These are phyloP conservation scores for Meripilus lineatus DNA, from an alignment of 1,284 basidiomycete species.

Conservation along the genomic window DNA sequence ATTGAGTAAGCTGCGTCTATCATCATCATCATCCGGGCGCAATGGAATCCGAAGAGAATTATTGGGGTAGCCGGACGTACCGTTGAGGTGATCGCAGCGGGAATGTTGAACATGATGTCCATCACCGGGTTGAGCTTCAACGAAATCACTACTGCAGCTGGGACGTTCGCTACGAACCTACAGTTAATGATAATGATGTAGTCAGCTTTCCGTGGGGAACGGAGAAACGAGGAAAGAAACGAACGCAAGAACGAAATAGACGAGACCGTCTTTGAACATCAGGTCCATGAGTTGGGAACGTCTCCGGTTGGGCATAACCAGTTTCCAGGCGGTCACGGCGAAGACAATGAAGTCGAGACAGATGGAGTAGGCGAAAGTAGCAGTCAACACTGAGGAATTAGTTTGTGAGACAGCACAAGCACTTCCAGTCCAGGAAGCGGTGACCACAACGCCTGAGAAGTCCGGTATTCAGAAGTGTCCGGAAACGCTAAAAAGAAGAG, in stretches of 20 bases:
- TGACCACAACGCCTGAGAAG: not conserved
- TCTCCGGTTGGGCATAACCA: slow-evolving; percentile 33
- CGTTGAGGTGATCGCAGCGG: slow-evolving; percentile 62
- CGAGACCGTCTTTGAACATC: slow-evolving; percentile 66
- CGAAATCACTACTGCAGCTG: slow-evolving; percentile 57
- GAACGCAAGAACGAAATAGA: slow-evolving; percentile 71
- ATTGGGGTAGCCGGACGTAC: slow-evolving; percentile 30
- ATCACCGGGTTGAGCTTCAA: slow-evolving; percentile 68
- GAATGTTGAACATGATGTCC: slow-evolving; percentile 73
- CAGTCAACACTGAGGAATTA: slow-evolving; percentile 20
- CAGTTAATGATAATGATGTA: too few species aligned
- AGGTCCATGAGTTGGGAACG: slow-evolving; percentile 49
- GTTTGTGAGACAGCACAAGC: not conserved
- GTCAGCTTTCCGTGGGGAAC: slow-evolving; percentile 44
- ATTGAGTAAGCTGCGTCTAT: not conserved
- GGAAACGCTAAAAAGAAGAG: not conserved
- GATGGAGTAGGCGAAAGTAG: slow-evolving; percentile 31
- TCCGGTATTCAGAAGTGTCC: not conserved
- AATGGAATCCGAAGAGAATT: not conserved
- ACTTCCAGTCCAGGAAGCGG: slow-evolving; percentile 25
- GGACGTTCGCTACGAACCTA: not conserved
- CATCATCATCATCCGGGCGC: not conserved
- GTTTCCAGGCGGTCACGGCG: slow-evolving; percentile 38
- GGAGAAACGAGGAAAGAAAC: slow-evolving; percentile 63
- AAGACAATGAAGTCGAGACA: slow-evolving; percentile 28